Percentiles rank a stretch among this genome's conserved stretches.
phyloP scores from a whole-genome alignment of 768 basidiomycete species.

The Panus rudis region DNA sequence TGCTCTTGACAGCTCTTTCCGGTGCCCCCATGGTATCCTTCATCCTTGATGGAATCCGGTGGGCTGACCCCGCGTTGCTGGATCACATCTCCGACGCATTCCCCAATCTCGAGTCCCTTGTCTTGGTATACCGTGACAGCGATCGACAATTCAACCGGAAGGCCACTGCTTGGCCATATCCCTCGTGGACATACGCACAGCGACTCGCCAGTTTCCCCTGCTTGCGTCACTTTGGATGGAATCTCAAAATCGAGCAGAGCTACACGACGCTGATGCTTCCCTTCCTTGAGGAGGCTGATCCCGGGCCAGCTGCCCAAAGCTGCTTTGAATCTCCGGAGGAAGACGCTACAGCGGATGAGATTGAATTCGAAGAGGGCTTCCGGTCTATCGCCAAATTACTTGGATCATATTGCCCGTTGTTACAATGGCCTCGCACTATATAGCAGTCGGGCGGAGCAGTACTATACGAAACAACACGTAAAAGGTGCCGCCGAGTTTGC shows the following conservation, averaged over 20 bases:
- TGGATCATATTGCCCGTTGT: no score
- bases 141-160: neutral
- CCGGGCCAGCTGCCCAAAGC: no score
- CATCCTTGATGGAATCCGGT: slow-evolving; percentile 1
- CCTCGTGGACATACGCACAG: slow-evolving; percentile 4
- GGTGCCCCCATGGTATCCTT: slow-evolving; percentile 2
- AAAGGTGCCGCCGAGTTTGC: no score
- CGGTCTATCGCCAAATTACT: no score
- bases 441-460: no score
- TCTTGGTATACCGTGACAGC: slow-evolving; percentile 1
- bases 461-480: no score
- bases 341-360: no score
- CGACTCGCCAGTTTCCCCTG: neutral
- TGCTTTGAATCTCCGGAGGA: no score
- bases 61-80: neutral
- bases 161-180: neutral
- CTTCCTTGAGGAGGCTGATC: no score
- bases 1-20: neutral
- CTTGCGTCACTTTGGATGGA: slow-evolving; percentile 8
- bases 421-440: no score
- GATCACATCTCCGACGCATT: slow-evolving; percentile 3
- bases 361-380: no score
- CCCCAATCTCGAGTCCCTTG: slow-evolving; percentile 2
- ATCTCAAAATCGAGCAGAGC: neutral
- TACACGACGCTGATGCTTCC: no score